Base-by-base conservation (phyloP, 2,329 filamentous ascomycete species). In the Ceratocystis albifundus region DNA sequence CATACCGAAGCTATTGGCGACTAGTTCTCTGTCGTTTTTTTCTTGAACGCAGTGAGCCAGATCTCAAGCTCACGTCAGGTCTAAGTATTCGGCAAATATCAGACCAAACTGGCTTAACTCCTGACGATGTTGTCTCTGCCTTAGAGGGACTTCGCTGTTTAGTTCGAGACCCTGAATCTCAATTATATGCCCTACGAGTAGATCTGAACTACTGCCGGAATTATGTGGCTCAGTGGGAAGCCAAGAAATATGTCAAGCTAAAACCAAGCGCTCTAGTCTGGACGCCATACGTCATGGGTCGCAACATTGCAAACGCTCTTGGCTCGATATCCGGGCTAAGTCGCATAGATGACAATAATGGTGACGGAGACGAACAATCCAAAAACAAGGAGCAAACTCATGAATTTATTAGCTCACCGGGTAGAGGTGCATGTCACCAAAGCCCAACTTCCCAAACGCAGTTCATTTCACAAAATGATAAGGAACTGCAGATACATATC, bases 261-360 rank as follows among this genome's bases (percentile, higher is more conserved):
- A 88, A 94, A 70, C 84, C 88, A 0, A 85, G 88, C 57, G 86
- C 86, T 20, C 80, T 99, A 30, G 88, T 92, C 10, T 99, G 94
- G 94, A 96, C 92, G 15, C 94, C 94, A 0, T 99, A 96, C 74
- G 86, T 97, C 53, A 97, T 96, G 91, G 93, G 94, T 30, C 85
- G 90, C 69, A 88, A 84, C 74, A 92, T 88, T 70, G 84, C 88
- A 45, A 88, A 87, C 3, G 89, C 90, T 71, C 93, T 94, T 71
- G 90, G 96, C 72, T 83, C 91, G 62, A 89, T 87, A 4, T 89
- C 89, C 4, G 82, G 87, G 5, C 78, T 97, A 65, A 93, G 93
- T 12, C 90, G 88, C 4, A 85, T 93, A 45, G 91, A 95, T 69
- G 91, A 90, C 25, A 85, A 88, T 5, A 83, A 83, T 10, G 77